A percentile compares a stretch with the other conserved stretches of the same genome.
Conservation (phyloP, 306 rosid genomes). For the Rubus parviflorus region DNA sequence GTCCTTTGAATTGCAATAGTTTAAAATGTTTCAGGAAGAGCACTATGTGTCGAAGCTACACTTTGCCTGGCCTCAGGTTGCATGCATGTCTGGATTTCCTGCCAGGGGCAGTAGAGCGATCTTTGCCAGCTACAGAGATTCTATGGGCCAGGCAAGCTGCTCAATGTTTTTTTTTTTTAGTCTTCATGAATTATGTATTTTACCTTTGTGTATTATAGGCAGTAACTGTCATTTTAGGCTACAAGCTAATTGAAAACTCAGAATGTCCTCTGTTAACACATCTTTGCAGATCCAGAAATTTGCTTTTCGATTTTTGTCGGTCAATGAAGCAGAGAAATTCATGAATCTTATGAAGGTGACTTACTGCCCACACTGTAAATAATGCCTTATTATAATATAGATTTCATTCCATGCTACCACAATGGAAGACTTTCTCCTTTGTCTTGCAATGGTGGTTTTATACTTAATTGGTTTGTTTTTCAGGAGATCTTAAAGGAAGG, state of each 20-base stretch:
- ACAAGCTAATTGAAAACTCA: not conserved
- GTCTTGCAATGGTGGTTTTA: constrained; percentile 10
- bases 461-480: constrained; percentile 24
- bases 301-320: constrained; percentile 66
- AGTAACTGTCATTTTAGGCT: not conserved
- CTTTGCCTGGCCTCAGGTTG: constrained; percentile 84
- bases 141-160: constrained; percentile 50
- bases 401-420: constrained; percentile 14
- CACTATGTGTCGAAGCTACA: constrained; percentile 75
- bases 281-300: constrained; percentile 73
- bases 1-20: not conserved
- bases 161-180: not conserved
- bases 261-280: not conserved
- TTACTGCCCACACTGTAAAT: constrained; percentile 7
- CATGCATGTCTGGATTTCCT: constrained; percentile 73
- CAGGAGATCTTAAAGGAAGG: constrained; percentile 60
- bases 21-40: constrained; percentile 59
- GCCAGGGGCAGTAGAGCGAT: constrained; percentile 68
- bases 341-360: constrained; percentile 57
- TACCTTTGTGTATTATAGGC: not conserved
- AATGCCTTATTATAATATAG: not conserved
- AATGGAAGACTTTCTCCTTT: not conserved
- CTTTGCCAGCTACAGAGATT: constrained; percentile 64
- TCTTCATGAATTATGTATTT: not conserved
- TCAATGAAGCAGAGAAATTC: constrained; percentile 54